Evolutionary conservation across 495 filamentous ascomycete species (phyloP), one percentile per base, ranked within the genome.

Genomic region (Annulohypoxylon moriforme): DNA sequence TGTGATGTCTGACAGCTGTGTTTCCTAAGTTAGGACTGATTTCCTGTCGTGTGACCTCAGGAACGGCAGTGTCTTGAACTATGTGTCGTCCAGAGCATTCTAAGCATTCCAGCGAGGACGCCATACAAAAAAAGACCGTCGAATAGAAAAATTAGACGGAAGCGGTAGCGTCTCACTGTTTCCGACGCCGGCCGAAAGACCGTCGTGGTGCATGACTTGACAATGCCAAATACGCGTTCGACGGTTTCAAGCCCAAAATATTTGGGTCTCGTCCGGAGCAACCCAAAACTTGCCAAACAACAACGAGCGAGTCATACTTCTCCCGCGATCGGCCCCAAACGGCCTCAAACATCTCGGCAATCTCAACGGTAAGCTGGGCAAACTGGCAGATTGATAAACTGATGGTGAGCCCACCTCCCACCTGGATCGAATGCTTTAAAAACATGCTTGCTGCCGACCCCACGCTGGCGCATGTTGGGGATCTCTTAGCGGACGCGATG

Each of bases 11-110:
- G 52, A 75, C 75, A 64, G 47, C 16, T 46, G 68, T 60, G 34
- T 55, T 25, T 36, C 60, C 24, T 49, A 52, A 59, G 42, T 25
- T 66, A 47, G 57, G 36, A 69, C 42, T 27, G 56, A 66, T 65
- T 71, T 42, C 58, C 65, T 69, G 61, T 73, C 71, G 71, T 69
- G 71, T 73, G 71, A 73, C 71, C 71, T 59, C 27, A 55, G 61
- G 61, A 73, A 60, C 71, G 71, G 71, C 49, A 64, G 60, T 68
- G 60, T 31, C 18, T 49, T 52, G 33, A 52, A 25, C 24, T 8
- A 49, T 25, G 64, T 67, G 67, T 68, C 46, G 27, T 46, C 58
- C 44, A 67, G 36, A 53, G 55, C 70, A 73, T 73, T 73, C 70
- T 60, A 68, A 53, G 55, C 70, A 73, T 73, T 73, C 70, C 65